These are phyloP conservation scores for Eucalyptus rudis DNA, from an alignment of 345 rosid genomes.

Conservation along the genomic window DNA sequence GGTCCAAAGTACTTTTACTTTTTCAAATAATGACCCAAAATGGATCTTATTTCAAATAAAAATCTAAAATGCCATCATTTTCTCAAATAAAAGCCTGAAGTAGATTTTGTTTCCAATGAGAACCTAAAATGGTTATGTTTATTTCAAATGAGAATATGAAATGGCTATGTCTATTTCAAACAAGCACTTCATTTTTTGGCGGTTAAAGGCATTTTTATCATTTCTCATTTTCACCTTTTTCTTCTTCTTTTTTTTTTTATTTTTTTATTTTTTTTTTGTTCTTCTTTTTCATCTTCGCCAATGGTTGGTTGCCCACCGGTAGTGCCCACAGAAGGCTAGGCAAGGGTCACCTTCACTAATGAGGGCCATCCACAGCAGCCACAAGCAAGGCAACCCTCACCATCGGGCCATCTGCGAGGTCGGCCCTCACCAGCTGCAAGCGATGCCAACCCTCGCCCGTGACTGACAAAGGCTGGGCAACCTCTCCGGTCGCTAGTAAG, in stretches of 20 bases:
- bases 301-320: accelerated
- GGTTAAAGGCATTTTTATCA: accelerated
- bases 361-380: accelerated
- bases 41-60: accelerated
- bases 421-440: accelerated
- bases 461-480: accelerated
- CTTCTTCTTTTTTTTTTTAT: no score
- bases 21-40: no score
- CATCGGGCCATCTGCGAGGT: accelerated
- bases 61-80: accelerated
- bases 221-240: no score
- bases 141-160: no score
- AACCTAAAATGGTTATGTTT: accelerated
- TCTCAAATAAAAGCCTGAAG: accelerated
- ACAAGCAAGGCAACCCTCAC: accelerated
- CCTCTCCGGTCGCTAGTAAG: accelerated
- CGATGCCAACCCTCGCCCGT: accelerated
- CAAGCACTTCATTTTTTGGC: accelerated
- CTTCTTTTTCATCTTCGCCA: no score
- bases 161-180: accelerated
- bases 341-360: accelerated
- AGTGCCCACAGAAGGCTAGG: accelerated
- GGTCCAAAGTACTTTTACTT: accelerated
- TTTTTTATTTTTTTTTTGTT: no score
- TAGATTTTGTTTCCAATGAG: no score